These are phyloP conservation scores for Malassezia sp. DNA, from an alignment of 1,284 basidiomycete genomes.

Conservation along the genomic window DNA sequence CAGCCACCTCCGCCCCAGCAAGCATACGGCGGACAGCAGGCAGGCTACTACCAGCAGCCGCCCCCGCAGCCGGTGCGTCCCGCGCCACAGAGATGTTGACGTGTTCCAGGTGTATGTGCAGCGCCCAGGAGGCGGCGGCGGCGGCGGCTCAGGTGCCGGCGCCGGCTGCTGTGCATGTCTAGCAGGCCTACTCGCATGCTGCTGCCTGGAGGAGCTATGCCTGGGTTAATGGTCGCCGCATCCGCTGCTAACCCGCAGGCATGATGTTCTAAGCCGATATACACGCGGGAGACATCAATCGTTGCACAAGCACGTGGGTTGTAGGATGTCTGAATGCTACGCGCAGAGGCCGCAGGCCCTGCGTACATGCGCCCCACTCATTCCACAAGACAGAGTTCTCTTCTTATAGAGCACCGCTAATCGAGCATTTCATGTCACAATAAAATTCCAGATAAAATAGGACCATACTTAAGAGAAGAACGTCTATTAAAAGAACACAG, in stretches of 20 bases:
- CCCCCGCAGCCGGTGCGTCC: slow-evolving; percentile 18
- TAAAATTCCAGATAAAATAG: too few relatives aligned
- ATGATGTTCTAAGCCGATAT: slow-evolving; percentile 1
- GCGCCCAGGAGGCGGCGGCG: slow-evolving; percentile 20
- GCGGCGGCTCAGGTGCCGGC: slow-evolving; percentile 15
- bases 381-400: too few relatives aligned
- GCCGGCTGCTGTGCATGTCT: slow-evolving; percentile 24
- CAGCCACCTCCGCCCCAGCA: slow-evolving; percentile 21
- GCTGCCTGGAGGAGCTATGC: slow-evolving; percentile 23
- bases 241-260: not conserved
- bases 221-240: too few relatives aligned
- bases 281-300: too few relatives aligned
- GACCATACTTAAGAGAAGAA: too few relatives aligned
- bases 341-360: too few relatives aligned
- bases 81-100: not conserved
- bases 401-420: too few relatives aligned
- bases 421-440: too few relatives aligned
- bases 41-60: slow-evolving; percentile 16
- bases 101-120: slow-evolving; percentile 20
- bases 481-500: too few relatives aligned
- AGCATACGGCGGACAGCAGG: slow-evolving; percentile 18
- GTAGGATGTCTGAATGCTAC: too few relatives aligned
- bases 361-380: too few relatives aligned
- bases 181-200: slow-evolving; percentile 19
- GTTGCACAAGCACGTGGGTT: too few relatives aligned